phyloP scores from a whole-genome alignment of 805 yeast genomes.

The Wickerhamomyces bovis region DNA sequence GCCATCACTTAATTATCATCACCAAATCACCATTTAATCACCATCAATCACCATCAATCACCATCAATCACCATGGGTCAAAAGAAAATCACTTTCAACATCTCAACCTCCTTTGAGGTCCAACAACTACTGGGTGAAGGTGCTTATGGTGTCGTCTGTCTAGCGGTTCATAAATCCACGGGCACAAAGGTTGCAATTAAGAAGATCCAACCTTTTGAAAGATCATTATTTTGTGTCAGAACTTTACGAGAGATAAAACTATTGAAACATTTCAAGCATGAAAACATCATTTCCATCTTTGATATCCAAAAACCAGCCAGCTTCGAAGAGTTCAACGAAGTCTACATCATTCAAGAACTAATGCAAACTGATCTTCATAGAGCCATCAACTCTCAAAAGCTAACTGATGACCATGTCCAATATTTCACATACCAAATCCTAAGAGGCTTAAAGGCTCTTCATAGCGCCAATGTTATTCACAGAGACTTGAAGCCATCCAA shows the following conservation, averaged over 20 bases:
- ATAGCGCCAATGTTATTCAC: slow-evolving; percentile 90
- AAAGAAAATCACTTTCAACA: slow-evolving; percentile 61
- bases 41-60: neutral
- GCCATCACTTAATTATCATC: too few relatives aligned
- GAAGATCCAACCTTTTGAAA: slow-evolving; percentile 87
- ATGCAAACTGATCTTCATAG: slow-evolving; percentile 87
- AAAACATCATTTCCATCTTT: slow-evolving; percentile 82
- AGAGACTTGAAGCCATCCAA: slow-evolving; percentile 91
- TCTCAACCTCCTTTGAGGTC: slow-evolving; percentile 81
- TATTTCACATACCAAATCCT: slow-evolving; percentile 88
- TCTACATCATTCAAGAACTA: slow-evolving; percentile 79
- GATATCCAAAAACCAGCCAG: slow-evolving; percentile 83
- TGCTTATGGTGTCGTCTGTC: slow-evolving; percentile 91
- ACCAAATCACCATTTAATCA: neutral
- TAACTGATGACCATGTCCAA: slow-evolving; percentile 91
- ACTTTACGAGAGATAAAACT: slow-evolving; percentile 87
- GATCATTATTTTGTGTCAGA: slow-evolving; percentile 82
- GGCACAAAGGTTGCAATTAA: slow-evolving; percentile 91
- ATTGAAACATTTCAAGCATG: slow-evolving; percentile 86
- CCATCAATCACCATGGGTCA: slow-evolving; percentile 5
- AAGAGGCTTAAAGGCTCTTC: slow-evolving; percentile 85
- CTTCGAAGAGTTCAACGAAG: slow-evolving; percentile 75
- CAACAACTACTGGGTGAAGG: slow-evolving; percentile 89
- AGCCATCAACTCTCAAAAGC: slow-evolving; percentile 72
- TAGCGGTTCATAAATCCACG: slow-evolving; percentile 82